These are phyloP conservation scores for Parsonsia alboflavescens DNA, from an alignment of 257 asterid genomes.

Conservation along the genomic window DNA sequence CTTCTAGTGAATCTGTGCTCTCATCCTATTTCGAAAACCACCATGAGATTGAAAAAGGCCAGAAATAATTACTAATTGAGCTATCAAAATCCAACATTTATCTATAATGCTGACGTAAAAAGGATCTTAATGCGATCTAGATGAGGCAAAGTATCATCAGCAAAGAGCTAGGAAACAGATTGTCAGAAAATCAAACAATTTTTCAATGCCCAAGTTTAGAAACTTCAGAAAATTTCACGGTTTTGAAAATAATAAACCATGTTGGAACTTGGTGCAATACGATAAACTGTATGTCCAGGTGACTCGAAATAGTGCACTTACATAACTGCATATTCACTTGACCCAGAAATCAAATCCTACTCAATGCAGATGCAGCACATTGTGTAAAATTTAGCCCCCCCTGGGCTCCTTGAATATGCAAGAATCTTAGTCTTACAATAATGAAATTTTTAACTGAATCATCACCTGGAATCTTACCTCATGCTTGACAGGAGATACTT, in stretches of 20 bases:
- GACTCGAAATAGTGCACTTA: not conserved
- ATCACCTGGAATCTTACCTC: constrained; percentile 31
- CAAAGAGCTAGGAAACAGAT: not conserved
- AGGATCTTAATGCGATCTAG: not conserved
- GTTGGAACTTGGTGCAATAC: not conserved
- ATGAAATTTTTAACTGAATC: not conserved
- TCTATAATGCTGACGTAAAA: not conserved
- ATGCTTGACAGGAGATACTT: constrained; percentile 31
- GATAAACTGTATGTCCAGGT: not conserved
- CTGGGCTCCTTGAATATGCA: not conserved
- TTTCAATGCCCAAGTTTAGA: not conserved
- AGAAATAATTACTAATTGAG: not conserved
- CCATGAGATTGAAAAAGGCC: not conserved
- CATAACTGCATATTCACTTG: not conserved
- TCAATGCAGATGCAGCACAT: not conserved
- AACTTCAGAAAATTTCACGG: not conserved
- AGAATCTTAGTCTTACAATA: not conserved
- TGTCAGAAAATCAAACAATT: not conserved
- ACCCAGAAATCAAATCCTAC: not conserved
- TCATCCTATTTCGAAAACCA: constrained; percentile 22
- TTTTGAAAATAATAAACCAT: not conserved
- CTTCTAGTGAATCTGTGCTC: constrained; percentile 31
- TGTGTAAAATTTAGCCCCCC: not conserved
- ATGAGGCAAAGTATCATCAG: not conserved
- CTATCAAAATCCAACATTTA: not conserved